Conservation (phyloP, 1,284 basidiomycete species). For the Pseudozyma thailandica region DNA sequence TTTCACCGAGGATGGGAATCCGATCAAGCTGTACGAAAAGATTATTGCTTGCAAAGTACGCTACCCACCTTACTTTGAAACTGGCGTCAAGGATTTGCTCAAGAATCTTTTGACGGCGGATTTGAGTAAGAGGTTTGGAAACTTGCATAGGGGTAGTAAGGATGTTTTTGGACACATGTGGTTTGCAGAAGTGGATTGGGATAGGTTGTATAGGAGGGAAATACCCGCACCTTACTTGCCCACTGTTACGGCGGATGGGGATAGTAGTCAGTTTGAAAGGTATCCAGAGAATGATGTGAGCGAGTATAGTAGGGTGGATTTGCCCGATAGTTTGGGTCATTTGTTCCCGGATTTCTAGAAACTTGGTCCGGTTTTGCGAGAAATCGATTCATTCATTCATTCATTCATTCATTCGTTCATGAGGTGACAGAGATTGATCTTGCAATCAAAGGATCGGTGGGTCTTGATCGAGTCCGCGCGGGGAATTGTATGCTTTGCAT, state of each 20-base stretch:
- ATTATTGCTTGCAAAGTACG: constrained; percentile 84
- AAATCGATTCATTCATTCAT: too few relatives aligned
- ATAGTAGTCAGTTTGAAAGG: constrained; percentile 66
- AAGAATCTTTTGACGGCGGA: constrained; percentile 89
- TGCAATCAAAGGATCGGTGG: too few relatives aligned
- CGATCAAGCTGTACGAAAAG: constrained; percentile 91
- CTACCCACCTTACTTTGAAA: constrained; percentile 88
- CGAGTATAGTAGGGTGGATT: constrained; percentile 58
- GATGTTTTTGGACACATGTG: constrained; percentile 97
- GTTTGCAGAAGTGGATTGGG: constrained; percentile 97
- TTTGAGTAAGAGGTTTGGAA: constrained; percentile 90
- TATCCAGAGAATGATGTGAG: constrained; percentile 64
- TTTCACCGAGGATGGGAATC: constrained; percentile 73
- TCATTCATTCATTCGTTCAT: too few relatives aligned
- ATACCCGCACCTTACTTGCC: constrained; percentile 97
- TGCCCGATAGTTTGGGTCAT: constrained; percentile 57
- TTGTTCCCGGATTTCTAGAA: constrained; percentile 66
- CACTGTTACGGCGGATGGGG: constrained; percentile 68
- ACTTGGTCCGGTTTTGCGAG: too few relatives aligned
- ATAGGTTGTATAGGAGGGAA: constrained; percentile 81
- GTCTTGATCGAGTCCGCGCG: too few relatives aligned
- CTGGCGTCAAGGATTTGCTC: constrained; percentile 84
- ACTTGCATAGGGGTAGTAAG: constrained; percentile 87
- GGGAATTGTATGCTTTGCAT: not conserved
- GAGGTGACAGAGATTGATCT: too few relatives aligned